phyloP scores from a whole-genome alignment of 805 yeast species.

The Ogataea dorogensis region DNA sequence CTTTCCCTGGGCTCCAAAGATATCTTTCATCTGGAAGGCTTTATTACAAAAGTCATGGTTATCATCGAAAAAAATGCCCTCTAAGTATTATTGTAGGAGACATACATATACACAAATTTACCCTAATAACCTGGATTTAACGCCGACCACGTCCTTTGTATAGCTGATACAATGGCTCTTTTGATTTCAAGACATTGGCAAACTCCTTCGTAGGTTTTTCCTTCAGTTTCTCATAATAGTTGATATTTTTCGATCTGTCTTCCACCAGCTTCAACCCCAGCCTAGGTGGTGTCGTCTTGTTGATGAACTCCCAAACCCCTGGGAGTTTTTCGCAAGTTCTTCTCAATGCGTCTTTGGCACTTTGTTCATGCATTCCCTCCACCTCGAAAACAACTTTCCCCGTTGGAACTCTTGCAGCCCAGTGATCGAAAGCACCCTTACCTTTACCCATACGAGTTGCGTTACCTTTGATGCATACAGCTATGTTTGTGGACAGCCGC shows the following conservation, averaged over 20 bases:
- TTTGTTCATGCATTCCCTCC: constrained; percentile 72
- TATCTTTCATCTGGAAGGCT: constrained; percentile 94
- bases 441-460: constrained; percentile 99
- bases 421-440: constrained; percentile 94
- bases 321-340: constrained; percentile 92
- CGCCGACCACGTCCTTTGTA: constrained; percentile 32
- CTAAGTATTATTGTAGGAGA: not conserved
- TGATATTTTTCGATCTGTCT: constrained; percentile 41
- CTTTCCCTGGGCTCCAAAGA: constrained; percentile 82
- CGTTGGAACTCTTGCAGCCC: constrained; percentile 96
- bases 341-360: constrained; percentile 86
- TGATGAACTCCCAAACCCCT: constrained; percentile 84
- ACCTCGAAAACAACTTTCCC: constrained; percentile 92
- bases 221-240: constrained; percentile 54
- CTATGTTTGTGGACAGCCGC: constrained; percentile 78
- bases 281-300: constrained; percentile 61
- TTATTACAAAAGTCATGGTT: constrained; percentile 85
- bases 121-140: constrained; percentile 1
- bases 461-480: constrained; percentile 95
- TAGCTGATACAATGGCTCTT: constrained; percentile 49
- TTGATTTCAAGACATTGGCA: constrained; percentile 51
- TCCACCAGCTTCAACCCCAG: constrained; percentile 63
- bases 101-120: constrained; percentile 4
- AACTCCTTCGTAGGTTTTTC: constrained; percentile 65
- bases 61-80: constrained; percentile 46